Percentiles rank a stretch among this genome's conserved stretches.
phyloP scores from a whole-genome alignment of 768 basidiomycete genomes.

The Grammothele lineata region DNA sequence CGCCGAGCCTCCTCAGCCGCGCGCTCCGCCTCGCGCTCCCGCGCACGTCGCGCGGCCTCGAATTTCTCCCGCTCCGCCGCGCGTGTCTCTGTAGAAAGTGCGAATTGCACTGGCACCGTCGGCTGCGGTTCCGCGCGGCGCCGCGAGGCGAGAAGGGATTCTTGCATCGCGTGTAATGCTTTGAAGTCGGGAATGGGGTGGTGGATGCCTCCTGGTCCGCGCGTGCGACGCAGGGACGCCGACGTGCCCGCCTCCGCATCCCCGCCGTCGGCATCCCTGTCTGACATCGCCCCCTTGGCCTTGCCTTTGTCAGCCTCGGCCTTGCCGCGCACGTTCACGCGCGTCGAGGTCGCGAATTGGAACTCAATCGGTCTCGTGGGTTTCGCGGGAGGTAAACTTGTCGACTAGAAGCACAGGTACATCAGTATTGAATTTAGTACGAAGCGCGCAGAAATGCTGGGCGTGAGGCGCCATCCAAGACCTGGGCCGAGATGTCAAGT shows the following conservation, averaged over 20 bases:
- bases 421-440: too few relatives aligned
- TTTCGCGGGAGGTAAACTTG: constrained; percentile 20
- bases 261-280: too few relatives aligned
- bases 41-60: constrained; percentile 52
- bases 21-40: constrained; percentile 49
- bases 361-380: constrained; percentile 42
- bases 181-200: constrained; percentile 50
- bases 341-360: constrained; percentile 47
- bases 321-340: constrained; percentile 42
- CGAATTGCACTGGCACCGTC: constrained; percentile 42
- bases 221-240: constrained; percentile 7
- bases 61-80: constrained; percentile 61
- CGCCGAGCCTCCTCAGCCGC: constrained; percentile 43
- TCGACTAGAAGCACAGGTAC: constrained; percentile 15
- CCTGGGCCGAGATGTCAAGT: too few relatives aligned
- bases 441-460: too few relatives aligned
- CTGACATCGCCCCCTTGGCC: too few relatives aligned
- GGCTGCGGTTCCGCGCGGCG: constrained; percentile 41
- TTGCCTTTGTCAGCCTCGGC: constrained; percentile 26
- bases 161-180: constrained; percentile 48
- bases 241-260: constrained; percentile 23
- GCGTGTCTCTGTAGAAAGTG: constrained; percentile 51
- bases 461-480: too few relatives aligned
- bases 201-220: constrained; percentile 20
- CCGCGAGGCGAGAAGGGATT: constrained; percentile 23